These are phyloP conservation scores for Laburnicola sp. DNA, from an alignment of 2,329 filamentous ascomycete species.

Conservation along the genomic window DNA sequence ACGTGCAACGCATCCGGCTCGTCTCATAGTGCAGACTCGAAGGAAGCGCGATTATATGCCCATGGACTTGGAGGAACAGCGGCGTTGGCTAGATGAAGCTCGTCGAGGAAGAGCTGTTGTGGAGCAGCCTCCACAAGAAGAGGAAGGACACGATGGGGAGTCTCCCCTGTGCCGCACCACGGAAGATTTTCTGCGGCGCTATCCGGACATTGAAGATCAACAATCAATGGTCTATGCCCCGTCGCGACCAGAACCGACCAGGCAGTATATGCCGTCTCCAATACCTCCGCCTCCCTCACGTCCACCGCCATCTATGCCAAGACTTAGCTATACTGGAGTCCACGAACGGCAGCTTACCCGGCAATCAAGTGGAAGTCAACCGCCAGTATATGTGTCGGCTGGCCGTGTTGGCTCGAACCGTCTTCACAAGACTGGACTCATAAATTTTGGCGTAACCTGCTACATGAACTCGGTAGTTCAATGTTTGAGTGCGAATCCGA, in stretches of 20 bases:
- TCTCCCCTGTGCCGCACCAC: constrained; percentile 64
- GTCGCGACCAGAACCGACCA: constrained; percentile 42
- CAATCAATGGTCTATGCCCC: constrained; percentile 59
- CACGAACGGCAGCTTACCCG: constrained; percentile 57
- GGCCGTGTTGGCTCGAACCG: constrained; percentile 50
- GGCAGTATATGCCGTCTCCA: constrained; percentile 53
- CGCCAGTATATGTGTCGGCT: constrained; percentile 52
- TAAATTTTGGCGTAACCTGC: constrained; percentile 81
- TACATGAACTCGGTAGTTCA: constrained; percentile 94
- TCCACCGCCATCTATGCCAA: constrained; percentile 59
- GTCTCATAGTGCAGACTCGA: constrained; percentile 59
- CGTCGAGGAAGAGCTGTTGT: constrained; percentile 64
- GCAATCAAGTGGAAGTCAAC: constrained; percentile 40
- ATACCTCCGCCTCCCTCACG: constrained; percentile 65
- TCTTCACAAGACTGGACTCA: constrained; percentile 70
- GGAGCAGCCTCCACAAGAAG: constrained; percentile 37
- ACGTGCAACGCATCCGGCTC: constrained; percentile 56
- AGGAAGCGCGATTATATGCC: constrained; percentile 66
- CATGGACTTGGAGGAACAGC: constrained; percentile 78
- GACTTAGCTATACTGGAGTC: constrained; percentile 79
- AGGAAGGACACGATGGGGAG: constrained; percentile 34
- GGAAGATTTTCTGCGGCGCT: constrained; percentile 82
- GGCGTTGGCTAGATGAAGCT: constrained; percentile 76
- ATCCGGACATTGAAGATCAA: constrained; percentile 66
- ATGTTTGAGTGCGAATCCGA: constrained; percentile 72